Evolutionary conservation across 192 early-diverging fungal species (phyloP).

Genomic region (Entomortierella beljakovae): DNA sequence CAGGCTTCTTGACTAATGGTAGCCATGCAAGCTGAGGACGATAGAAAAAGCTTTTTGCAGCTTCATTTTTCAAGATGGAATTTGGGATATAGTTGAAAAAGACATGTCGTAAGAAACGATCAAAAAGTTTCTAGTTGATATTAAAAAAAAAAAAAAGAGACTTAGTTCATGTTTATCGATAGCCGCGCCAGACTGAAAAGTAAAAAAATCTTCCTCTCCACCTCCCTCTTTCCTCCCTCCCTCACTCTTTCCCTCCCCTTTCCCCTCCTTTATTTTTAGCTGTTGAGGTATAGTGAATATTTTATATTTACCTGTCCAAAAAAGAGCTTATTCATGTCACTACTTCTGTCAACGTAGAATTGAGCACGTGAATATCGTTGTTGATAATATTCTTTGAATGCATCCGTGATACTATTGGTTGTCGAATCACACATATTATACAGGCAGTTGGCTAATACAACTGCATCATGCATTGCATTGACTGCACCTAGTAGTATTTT

Average conservation of each 20-base stretch:
- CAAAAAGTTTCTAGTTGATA: background rate
- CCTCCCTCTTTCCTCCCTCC: background rate
- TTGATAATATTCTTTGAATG: background rate
- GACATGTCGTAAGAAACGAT: background rate
- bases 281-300: no score
- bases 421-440: background rate
- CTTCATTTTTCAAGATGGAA: background rate
- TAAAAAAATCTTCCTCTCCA: no score
- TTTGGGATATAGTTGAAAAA: slow-evolving; percentile 4
- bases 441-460: slow-evolving; percentile 7
- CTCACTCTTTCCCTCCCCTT: background rate
- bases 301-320: background rate
- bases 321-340: background rate
- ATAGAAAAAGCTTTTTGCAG: background rate
- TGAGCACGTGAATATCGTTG: background rate
- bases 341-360: background rate
- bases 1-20: slow-evolving; percentile 1
- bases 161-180: no score
- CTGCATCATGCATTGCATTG: slow-evolving; percentile 18
- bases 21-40: slow-evolving; percentile 7
- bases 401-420: background rate
- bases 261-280: no score
- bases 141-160: background rate
- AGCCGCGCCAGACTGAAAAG: no score
- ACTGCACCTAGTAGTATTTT: background rate